phyloP scores from a whole-genome alignment of 2,329 filamentous ascomycete genomes.

The Neonectria hederae region DNA sequence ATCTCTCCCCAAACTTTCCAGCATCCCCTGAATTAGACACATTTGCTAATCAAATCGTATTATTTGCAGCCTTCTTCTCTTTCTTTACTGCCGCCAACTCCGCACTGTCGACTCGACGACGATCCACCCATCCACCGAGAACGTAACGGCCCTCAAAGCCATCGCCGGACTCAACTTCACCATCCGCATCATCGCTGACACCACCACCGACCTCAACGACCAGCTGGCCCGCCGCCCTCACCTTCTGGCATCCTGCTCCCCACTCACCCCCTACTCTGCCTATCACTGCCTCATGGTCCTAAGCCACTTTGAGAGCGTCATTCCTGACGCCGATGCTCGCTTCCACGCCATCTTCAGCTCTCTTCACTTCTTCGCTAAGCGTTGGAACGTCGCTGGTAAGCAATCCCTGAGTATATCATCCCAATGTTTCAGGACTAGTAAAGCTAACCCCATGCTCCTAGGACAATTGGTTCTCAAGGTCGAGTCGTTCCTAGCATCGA shows the following conservation, averaged over 20 bases:
- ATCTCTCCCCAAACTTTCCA: background rate
- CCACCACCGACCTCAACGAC: constrained; percentile 48
- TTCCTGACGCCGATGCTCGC: constrained; percentile 44
- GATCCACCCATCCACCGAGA: constrained; percentile 34
- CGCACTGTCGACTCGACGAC: constrained; percentile 38
- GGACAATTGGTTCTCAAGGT: constrained; percentile 43
- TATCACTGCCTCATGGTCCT: constrained; percentile 48
- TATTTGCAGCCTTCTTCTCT: constrained; percentile 43
- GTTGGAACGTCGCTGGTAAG: constrained; percentile 48
- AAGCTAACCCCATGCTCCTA: constrained; percentile 28
- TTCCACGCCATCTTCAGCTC: constrained; percentile 48
- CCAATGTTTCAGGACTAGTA: background rate
- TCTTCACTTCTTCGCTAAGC: constrained; percentile 48
- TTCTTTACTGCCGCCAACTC: constrained; percentile 48
- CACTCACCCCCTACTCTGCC: constrained; percentile 47
- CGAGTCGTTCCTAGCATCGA: constrained; percentile 41
- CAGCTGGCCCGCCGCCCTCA: constrained; percentile 46
- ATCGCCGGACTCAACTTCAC: constrained; percentile 51
- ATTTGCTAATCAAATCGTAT: background rate
- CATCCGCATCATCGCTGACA: constrained; percentile 49
- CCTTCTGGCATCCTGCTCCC: constrained; percentile 46
- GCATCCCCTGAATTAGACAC: background rate
- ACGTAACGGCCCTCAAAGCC: constrained; percentile 47
- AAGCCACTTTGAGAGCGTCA: constrained; percentile 46
- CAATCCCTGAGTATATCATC: background rate